Evolutionary conservation across 768 basidiomycete genomes (phyloP).

Genomic region (Boletellus ananiceps): DNA sequence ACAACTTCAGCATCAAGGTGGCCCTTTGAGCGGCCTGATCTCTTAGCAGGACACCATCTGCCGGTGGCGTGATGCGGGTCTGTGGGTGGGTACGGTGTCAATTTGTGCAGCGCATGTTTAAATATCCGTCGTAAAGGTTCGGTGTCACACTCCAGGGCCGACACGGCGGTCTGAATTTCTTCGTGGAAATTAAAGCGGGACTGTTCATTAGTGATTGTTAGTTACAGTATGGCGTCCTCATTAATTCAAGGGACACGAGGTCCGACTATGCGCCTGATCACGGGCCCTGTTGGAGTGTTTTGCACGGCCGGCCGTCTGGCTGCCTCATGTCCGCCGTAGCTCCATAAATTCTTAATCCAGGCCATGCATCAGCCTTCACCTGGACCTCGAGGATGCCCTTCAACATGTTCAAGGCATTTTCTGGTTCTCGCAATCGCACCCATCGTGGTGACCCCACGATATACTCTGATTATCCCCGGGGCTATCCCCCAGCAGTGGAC

Average conservation of each 20-base stretch:
- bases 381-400: slow-evolving; percentile 31
- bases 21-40: slow-evolving; percentile 7
- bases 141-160: neutral
- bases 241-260: neutral
- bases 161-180: neutral
- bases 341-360: slow-evolving; percentile 27
- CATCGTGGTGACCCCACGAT: slow-evolving; percentile 24
- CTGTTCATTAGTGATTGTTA: neutral
- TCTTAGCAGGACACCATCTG: slow-evolving; percentile 8
- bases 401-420: slow-evolving; percentile 35
- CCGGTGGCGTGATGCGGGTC: slow-evolving; percentile 11
- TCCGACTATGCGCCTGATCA: neutral
- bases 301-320: slow-evolving; percentile 15
- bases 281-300: neutral
- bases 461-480: slow-evolving; percentile 27
- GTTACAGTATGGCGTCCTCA: neutral
- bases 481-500: slow-evolving; percentile 24
- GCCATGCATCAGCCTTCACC: slow-evolving; percentile 15
- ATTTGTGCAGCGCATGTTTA: neutral
- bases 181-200: neutral
- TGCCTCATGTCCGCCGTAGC: slow-evolving; percentile 25
- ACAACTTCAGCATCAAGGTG: slow-evolving; percentile 44
- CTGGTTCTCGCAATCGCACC: slow-evolving; percentile 30
- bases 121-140: neutral
- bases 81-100: neutral